phyloP scores from a whole-genome alignment of 179 eudicot species.

The Pouteria campechiana region DNA sequence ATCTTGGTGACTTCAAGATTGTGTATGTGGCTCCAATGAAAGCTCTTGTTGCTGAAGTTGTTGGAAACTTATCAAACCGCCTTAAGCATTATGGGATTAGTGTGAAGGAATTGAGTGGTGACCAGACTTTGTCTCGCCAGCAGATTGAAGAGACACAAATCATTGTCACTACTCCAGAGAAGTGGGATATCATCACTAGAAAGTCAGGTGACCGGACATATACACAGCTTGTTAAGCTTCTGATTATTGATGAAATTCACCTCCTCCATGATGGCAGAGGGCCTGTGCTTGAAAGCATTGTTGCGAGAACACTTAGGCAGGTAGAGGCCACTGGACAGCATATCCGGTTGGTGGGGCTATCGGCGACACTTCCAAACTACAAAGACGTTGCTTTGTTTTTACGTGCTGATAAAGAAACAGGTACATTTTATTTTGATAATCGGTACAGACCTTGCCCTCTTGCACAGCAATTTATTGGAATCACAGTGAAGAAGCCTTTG shows the following conservation, averaged over 20 bases:
- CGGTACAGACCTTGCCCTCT: constrained; percentile 92
- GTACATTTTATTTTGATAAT: constrained; percentile 80
- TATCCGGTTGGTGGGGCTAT: constrained; percentile 82
- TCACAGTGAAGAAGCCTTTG: constrained; percentile 80
- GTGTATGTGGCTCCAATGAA: constrained; percentile 99
- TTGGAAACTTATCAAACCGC: constrained; percentile 82
- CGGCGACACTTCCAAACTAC: constrained; percentile 88
- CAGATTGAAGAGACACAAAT: constrained; percentile 97
- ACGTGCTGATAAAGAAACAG: constrained; percentile 66
- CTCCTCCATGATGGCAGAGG: constrained; percentile 95
- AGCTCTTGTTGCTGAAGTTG: constrained; percentile 97
- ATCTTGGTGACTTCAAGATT: constrained; percentile 64
- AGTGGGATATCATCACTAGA: constrained; percentile 96
- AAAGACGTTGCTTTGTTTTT: constrained; percentile 84
- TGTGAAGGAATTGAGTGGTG: constrained; percentile 98
- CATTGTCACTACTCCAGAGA: constrained; percentile 96
- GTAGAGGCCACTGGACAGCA: constrained; percentile 89
- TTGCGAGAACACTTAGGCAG: constrained; percentile 90
- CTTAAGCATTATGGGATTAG: constrained; percentile 64
- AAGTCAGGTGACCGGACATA: constrained; percentile 96
- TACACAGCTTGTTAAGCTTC: constrained; percentile 87
- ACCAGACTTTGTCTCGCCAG: constrained; percentile 72
- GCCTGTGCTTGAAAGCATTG: constrained; percentile 91
- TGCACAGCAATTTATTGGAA: constrained; percentile 91
- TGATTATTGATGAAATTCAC: constrained; percentile 91